Evolutionary conservation across 2,329 filamentous ascomycete species (phyloP).

Genomic region (Trichophaea hybrida): DNA sequence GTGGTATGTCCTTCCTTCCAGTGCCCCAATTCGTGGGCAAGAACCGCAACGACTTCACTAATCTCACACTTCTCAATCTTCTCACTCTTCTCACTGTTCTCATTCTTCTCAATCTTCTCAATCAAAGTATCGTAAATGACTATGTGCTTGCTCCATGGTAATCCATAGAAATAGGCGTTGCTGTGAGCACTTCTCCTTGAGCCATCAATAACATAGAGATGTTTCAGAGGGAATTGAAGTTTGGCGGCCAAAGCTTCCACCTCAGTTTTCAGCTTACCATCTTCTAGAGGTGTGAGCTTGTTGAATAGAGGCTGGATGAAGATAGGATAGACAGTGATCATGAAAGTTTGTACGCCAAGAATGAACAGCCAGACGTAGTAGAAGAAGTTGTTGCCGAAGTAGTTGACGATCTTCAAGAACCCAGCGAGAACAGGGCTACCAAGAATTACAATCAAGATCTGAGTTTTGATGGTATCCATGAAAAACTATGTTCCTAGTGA

Average conservation of each 20-base stretch:
- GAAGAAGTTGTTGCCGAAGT: constrained; percentile 89
- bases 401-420: constrained; percentile 86
- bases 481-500: constrained; percentile 42
- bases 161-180: constrained; percentile 90
- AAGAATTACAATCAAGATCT: constrained; percentile 64
- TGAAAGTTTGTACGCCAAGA: constrained; percentile 76
- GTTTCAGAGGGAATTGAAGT: constrained; percentile 80
- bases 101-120: constrained; percentile 58
- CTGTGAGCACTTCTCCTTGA: constrained; percentile 78
- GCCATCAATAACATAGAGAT: constrained; percentile 88
- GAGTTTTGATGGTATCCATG: constrained; percentile 80
- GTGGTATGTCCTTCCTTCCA: constrained; percentile 95
- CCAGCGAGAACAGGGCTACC: constrained; percentile 79
- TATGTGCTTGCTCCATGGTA: constrained; percentile 99
- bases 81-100: no score
- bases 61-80: constrained; percentile 74
- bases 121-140: constrained; percentile 97
- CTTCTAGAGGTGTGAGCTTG: constrained; percentile 83
- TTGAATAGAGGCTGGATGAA: constrained; percentile 93
- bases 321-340: constrained; percentile 91
- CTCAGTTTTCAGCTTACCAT: constrained; percentile 71
- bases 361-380: constrained; percentile 95
- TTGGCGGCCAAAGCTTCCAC: constrained; percentile 72
- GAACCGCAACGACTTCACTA: constrained; percentile 83
- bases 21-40: constrained; percentile 92